Conservation (phyloP, 768 basidiomycete species). For the Amanita inopinata region DNA sequence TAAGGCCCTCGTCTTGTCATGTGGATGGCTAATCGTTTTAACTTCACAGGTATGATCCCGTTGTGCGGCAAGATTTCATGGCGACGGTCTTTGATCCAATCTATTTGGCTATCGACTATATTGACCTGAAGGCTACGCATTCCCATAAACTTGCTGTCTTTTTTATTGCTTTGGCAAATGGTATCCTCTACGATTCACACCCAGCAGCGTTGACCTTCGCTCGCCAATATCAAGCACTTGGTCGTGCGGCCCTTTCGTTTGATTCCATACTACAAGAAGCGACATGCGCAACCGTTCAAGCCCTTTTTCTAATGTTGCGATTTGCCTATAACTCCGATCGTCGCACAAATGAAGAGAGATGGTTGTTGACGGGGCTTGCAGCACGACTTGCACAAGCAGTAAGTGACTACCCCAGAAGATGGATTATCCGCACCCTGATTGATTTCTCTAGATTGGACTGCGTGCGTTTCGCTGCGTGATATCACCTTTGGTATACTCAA, state of each 20-base stretch:
- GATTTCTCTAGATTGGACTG: slow-evolving; percentile 32
- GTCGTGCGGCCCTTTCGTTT: slow-evolving; percentile 38
- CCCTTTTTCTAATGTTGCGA: slow-evolving; percentile 33
- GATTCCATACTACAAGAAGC: slow-evolving; percentile 34
- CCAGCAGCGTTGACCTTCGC: slow-evolving; percentile 22
- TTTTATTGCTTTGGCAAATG: slow-evolving; percentile 41
- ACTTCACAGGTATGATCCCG: slow-evolving; percentile 41
- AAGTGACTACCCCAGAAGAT: no score
- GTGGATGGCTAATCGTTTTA: slow-evolving; percentile 3
- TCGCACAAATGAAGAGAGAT: slow-evolving; percentile 33
- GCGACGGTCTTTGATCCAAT: slow-evolving; percentile 29
- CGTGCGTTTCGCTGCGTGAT: slow-evolving; percentile 25
- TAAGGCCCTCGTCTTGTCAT: slow-evolving; percentile 16
- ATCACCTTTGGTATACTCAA: background rate
- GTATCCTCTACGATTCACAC: slow-evolving; percentile 32
- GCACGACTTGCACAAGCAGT: slow-evolving; percentile 35
- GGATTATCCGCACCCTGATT: slow-evolving; percentile 4
- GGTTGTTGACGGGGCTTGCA: slow-evolving; percentile 38
- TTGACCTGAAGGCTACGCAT: slow-evolving; percentile 26
- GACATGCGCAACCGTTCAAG: slow-evolving; percentile 36
- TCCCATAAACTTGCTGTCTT: slow-evolving; percentile 42
- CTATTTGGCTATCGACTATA: slow-evolving; percentile 25
- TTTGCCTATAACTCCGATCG: slow-evolving; percentile 34
- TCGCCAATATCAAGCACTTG: slow-evolving; percentile 36
- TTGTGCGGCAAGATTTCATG: slow-evolving; percentile 33